These are phyloP conservation scores for Yueomyces sp. DNA, from an alignment of 805 yeast genomes.

Conservation along the genomic window DNA sequence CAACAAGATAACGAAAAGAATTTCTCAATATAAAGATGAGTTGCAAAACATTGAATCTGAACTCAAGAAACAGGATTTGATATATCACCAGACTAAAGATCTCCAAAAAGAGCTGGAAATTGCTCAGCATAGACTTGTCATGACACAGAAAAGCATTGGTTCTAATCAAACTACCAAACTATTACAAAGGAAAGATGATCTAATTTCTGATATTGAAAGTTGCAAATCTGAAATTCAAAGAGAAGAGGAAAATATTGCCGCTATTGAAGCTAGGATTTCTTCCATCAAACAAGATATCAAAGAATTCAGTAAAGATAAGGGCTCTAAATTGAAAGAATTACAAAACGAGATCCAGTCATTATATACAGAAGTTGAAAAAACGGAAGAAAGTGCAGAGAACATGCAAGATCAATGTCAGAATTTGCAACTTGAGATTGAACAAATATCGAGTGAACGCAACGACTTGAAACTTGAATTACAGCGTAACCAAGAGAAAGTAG, in stretches of 20 bases:
- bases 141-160: constrained; percentile 40
- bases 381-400: constrained; percentile 30
- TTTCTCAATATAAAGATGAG: constrained; percentile 30
- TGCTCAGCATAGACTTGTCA: constrained; percentile 43
- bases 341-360: constrained; percentile 37
- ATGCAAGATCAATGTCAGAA: constrained; percentile 46
- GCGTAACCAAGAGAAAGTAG: constrained; percentile 24
- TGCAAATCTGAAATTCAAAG: constrained; percentile 28
- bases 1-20: constrained; percentile 31
- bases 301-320: constrained; percentile 71
- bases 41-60: constrained; percentile 28
- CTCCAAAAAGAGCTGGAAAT: constrained; percentile 47
- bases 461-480: constrained; percentile 30
- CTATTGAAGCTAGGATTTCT: background rate
- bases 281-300: constrained; percentile 60
- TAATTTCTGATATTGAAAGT: constrained; percentile 31
- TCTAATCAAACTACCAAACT: constrained; percentile 44
- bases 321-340: constrained; percentile 59
- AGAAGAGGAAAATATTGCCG: constrained; percentile 31
- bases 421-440: constrained; percentile 59
- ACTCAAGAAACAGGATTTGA: constrained; percentile 29
- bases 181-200: constrained; percentile 35
- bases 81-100: constrained; percentile 36
- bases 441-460: constrained; percentile 41
- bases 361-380: constrained; percentile 21